Evolutionary conservation across 1,139 yeast genomes (phyloP), one percentile per base, ranked within the genome.

Genomic region (Meyerozyma carpophila): DNA sequence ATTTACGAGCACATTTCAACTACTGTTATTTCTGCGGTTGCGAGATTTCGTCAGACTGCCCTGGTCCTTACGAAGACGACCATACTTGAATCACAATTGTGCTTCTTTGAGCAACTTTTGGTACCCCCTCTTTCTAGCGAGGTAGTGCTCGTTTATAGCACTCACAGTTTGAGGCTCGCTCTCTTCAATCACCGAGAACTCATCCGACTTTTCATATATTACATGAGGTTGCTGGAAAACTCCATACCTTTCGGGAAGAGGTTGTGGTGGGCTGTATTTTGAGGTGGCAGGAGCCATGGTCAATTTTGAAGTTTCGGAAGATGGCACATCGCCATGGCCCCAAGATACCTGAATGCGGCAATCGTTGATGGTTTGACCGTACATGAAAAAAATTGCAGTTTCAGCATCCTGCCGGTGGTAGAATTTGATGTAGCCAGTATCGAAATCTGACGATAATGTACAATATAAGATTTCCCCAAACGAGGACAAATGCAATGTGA

Each of bases 21-120:
- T 78, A 70, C 52, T 78, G 83, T 50, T 71, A 64, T 50, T 77
- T 65, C 59, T 78, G 83, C 51, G 81, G 80, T 1, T 54, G 55
- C 8, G 51, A 50, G 36, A 77, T 66, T 50, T 54, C 55, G 0
- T 59, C 56, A 43, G 64, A 53, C 43, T 78, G 67, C 41, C 66
- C 66, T 2, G 67, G 66, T 1, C 40, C 45, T 1, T 32, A 43
- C 14, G 55, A 50, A 41, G 42, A 41, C 8, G 50, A 46, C 26
- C 58, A 54, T 40, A 29, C 36, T 11, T 27, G 13, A 16, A 28
- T 32, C 34, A 26, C 5, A 14, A 26, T 37, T 29, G 43, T 11
- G 51, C 36, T 38, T 27, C 20, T 47, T 49, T 31, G 51, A 47
- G 39, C 47, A 29, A 16, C 48, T 46, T 20, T 52, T 50, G 14